Base-by-base conservation (phyloP, 2,329 filamentous ascomycete genomes). In the Aspergillus phoenicis region DNA sequence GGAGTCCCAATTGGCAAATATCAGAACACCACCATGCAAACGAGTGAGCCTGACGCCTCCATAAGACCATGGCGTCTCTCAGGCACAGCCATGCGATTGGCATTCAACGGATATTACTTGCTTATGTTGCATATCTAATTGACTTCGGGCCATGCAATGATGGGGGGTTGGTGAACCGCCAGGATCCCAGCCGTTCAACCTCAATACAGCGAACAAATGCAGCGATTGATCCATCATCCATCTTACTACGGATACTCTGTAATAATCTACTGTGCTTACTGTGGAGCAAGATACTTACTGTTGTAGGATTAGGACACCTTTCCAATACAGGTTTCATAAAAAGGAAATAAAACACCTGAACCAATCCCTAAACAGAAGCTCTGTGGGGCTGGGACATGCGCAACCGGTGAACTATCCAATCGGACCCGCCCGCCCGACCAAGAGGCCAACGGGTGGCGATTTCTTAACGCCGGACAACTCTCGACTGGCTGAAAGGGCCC, bases 361-460 rank as follows among this genome's bases (percentile, higher is more conserved):
- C 53, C 39, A 56, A 56, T 56, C 39, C 15, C 8, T 45, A 45
- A 33, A 24, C 26, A 24, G 33, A 36, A 20, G 20, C 8, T 30
- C 1, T 26, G 53, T 28, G 53, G 43, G 53, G 3, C 26, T 47
- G 10, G 43, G 52, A 55, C 41, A 39, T 33, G 22, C n/a, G 8
- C 41, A 10, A 20, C 28, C 33, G 33, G 33, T 11, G 33, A 36
- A 36, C 33, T 0, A 7, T 7, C 53, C 53, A 56, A 56, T 56
- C 53, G 53, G 53, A 45, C 20, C 39, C 3, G 26, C 3, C 53
- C 20, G 39, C 15, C 47, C 47, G 26, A 51, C 26, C 36, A 11
- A 47, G 13, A 10, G 41, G 47, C 47, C 47, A 33, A 30, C 53
- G 53, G 53, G 53, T 56, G 53, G 53, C 53, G 17, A 56, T 56